phyloP scores from a whole-genome alignment of 2,329 filamentous ascomycete species.

The Botrytis medusae region DNA sequence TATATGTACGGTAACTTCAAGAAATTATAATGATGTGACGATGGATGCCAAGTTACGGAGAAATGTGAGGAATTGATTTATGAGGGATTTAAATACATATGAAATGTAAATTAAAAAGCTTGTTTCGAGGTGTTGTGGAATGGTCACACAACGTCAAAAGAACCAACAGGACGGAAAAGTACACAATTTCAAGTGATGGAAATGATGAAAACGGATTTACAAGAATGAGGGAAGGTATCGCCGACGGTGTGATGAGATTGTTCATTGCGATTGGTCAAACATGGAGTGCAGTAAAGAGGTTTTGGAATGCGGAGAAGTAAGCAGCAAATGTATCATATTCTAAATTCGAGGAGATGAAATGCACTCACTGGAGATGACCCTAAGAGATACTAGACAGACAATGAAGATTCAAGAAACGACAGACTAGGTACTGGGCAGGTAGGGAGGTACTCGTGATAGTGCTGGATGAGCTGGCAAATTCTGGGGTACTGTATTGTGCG shows the following conservation, averaged over 20 bases:
- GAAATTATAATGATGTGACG: not conserved
- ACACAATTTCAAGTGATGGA: not conserved
- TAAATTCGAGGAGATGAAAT: not conserved
- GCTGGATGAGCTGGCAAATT: not conserved
- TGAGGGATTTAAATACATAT: constrained; percentile 15
- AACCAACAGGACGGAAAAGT: not conserved
- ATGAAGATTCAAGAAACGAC: not conserved
- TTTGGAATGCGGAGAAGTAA: not conserved
- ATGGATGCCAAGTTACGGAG: not conserved
- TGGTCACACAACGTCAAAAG: not conserved
- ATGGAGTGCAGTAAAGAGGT: not conserved
- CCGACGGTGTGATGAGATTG: constrained; percentile 2
- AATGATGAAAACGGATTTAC: not conserved
- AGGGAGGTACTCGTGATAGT: not conserved
- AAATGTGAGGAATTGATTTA: constrained; percentile 4
- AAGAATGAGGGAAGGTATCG: not conserved
- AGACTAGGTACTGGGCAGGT: not conserved
- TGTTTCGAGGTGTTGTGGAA: constrained; percentile 4
- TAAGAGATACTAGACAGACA: not conserved
- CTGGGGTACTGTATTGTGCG: constrained; percentile 1
- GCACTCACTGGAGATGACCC: not conserved
- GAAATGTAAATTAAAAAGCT: constrained; percentile 13
- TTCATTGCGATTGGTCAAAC: not conserved
- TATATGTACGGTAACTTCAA: not conserved
- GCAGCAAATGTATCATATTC: not conserved